Evolutionary conservation across 1,284 basidiomycete species (phyloP).

Genomic region (Cryptococcus floricola): DNA sequence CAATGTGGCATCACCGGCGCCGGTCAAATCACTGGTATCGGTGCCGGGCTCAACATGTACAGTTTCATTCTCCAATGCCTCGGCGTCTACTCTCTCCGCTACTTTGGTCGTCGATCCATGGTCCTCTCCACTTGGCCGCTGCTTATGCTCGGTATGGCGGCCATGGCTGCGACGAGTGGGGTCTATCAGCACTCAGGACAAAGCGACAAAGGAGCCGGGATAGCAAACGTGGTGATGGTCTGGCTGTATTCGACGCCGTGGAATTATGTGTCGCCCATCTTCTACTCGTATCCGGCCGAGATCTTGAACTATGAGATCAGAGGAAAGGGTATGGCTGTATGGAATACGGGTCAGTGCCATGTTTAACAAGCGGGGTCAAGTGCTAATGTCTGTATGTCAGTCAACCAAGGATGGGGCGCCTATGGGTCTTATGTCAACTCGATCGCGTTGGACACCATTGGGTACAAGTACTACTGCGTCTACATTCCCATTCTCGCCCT

Average conservation of each 20-base stretch:
- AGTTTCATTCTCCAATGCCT: slow-evolving; percentile 10
- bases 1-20: slow-evolving; percentile 17
- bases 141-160: slow-evolving; percentile 13
- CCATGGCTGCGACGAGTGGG: slow-evolving; percentile 10
- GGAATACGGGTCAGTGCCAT: slow-evolving; percentile 10
- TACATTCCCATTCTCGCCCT: slow-evolving; percentile 8
- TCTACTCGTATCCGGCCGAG: slow-evolving; percentile 9
- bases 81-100: slow-evolving; percentile 9
- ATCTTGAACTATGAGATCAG: slow-evolving; percentile 8
- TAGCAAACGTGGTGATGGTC: slow-evolving; percentile 13
- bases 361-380: too few relatives aligned
- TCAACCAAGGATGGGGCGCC: slow-evolving; percentile 15
- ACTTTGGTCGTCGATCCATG: slow-evolving; percentile 9
- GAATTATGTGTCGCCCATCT: slow-evolving; percentile 14
- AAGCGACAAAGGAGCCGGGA: slow-evolving; percentile 6
- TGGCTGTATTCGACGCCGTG: slow-evolving; percentile 21
- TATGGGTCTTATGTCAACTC: slow-evolving; percentile 19
- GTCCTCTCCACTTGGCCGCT: slow-evolving; percentile 20
- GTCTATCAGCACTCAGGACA: not conserved
- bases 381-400: not conserved
- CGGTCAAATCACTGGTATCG: slow-evolving; percentile 16
- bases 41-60: slow-evolving; percentile 17
- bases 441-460: slow-evolving; percentile 10
- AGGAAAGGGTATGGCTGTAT: slow-evolving; percentile 15
- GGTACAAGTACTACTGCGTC: slow-evolving; percentile 11